Percentiles rank a stretch among this genome's conserved stretches.
phyloP scores from a whole-genome alignment of 176 grass and related monocot genomes.

The Musa troglodytarum region DNA sequence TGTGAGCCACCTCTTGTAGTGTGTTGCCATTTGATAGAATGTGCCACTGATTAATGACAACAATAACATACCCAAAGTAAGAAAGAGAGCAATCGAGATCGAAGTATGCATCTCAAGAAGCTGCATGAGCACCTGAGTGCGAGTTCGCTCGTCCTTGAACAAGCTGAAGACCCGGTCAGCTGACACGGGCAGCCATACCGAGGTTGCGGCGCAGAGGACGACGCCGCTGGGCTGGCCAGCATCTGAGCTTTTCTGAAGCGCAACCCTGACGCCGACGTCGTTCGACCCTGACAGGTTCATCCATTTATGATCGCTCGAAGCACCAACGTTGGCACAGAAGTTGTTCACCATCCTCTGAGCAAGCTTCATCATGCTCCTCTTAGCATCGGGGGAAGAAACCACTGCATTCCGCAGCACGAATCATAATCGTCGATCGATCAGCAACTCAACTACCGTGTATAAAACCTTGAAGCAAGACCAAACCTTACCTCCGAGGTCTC shows the following conservation, averaged over 20 bases:
- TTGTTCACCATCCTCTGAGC: constrained; percentile 88
- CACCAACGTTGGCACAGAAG: constrained; percentile 65
- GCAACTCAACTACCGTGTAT: not conserved
- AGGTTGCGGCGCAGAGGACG: constrained; percentile 74
- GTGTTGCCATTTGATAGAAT: constrained; percentile 57
- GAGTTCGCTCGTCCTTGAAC: constrained; percentile 59
- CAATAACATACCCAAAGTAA: not conserved
- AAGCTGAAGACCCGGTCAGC: constrained; percentile 71
- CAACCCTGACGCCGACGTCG: constrained; percentile 61
- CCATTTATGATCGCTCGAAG: constrained; percentile 70
- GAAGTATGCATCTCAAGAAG: not conserved
- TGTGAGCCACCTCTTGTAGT: constrained; percentile 69
- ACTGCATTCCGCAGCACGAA: constrained; percentile 24
- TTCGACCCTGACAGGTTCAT: constrained; percentile 39
- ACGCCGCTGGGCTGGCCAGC: constrained; percentile 69
- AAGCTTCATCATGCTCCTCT: constrained; percentile 90
- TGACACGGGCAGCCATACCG: constrained; percentile 68
- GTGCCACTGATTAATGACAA: constrained; percentile 61
- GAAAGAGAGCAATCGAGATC: not conserved
- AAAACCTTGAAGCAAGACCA: not conserved
- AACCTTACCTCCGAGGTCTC: constrained; percentile 34
- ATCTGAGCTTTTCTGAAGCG: constrained; percentile 38
- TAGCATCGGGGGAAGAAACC: constrained; percentile 50
- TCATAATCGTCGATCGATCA: not conserved
- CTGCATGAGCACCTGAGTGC: constrained; percentile 41